phyloP scores from a whole-genome alignment of 106 monocot species.

The Dendrobium catenatum region DNA sequence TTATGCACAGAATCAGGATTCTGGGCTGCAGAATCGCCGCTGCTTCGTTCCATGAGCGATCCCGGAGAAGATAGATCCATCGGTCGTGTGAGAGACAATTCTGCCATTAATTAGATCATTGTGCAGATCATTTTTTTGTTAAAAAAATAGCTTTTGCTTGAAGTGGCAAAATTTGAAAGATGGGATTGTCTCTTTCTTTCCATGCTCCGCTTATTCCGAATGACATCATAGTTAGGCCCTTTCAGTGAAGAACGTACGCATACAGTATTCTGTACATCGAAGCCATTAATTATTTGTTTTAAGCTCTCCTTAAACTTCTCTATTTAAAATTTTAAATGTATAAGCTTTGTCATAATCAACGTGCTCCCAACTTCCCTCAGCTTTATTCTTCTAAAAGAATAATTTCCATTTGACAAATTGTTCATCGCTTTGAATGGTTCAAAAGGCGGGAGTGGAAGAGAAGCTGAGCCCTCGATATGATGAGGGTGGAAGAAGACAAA shows the following conservation, averaged over 20 bases:
- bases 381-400: not conserved
- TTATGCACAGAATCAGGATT: not conserved
- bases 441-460: not conserved
- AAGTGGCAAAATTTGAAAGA: not conserved
- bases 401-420: not conserved
- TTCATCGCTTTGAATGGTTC: not conserved
- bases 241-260: not conserved
- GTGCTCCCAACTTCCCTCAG: not conserved
- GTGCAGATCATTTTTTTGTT: not conserved
- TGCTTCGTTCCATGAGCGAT: conserved; percentile 20
- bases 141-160: not conserved
- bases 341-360: not conserved
- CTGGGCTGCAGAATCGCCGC: conserved; percentile 15
- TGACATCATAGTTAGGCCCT: not conserved
- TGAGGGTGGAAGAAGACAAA: conserved; percentile 1
- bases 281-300: not conserved
- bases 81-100: not conserved
- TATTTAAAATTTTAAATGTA: not conserved
- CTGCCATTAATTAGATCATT: not conserved
- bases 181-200: not conserved
- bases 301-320: not conserved
- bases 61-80: conserved; percentile 7
- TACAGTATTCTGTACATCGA: not conserved
- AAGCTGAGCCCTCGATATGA: not conserved
- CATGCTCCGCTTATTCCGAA: not conserved